Base-by-base conservation (phyloP, 2,329 filamentous ascomycete genomes). In the Fusarium scirpi region DNA sequence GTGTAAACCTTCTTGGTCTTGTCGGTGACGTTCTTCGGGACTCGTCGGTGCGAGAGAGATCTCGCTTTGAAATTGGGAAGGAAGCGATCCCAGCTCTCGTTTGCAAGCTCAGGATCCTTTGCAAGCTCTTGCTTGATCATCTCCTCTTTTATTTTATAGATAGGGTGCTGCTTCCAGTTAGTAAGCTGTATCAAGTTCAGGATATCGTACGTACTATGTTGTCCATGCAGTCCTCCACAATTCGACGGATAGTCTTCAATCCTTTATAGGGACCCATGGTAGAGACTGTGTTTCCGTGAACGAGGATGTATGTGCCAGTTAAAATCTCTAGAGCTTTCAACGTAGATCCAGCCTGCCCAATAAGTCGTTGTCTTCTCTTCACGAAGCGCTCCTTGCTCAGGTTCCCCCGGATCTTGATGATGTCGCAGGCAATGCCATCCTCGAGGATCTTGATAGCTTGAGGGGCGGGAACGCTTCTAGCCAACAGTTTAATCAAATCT, bases 31-130 rank as follows among this genome's bases (percentile, higher is more conserved):
- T 93, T 94, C 85, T 89, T 89, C 0, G 96, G 97, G 74, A 91
- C 89, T 73, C 89, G 89, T 72, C 96, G 88, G 84, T 94, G 94
- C 83, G 89, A 94, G 71, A 98, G 87, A 59, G 91, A 95, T 77
- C 93, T 90, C 85, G 93, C 97, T 88, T 97, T 97, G 86, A 98
- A 98, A 80, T 99, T 94, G 53, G 96, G 96, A 54, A 99, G 85
- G 84, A 98, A 99, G 20, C 95, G 89, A 76, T 97, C 94, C 95
- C 95, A 99, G 80, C 90, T 96, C 83, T 98, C 94, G 74, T 92
- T 89, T 54, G 90, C 92, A 24, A 98, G 86, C 45, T 92, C 91
- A 0, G 94, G 94, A 76, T 97, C 94, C 82, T 97, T 97, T 62
- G 92, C 93, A 22, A 97, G 86, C 82, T 97, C 94, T 20, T 92